Evolutionary conservation across 129 eudicot genomes (phyloP), one percentile per base, ranked within the genome.

Genomic region (Flaveria sonorensis): DNA sequence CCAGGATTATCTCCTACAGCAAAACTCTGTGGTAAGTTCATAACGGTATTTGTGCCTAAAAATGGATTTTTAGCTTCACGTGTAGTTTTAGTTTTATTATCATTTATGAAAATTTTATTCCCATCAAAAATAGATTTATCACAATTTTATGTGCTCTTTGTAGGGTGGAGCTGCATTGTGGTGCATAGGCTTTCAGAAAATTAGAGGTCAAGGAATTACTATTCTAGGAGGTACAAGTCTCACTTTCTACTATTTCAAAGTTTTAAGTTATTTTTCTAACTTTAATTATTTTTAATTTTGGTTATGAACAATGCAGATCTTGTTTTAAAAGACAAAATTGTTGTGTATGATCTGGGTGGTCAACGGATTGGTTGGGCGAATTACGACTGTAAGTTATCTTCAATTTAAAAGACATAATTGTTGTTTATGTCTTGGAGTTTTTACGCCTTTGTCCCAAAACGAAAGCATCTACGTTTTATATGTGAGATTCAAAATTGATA

Each of bases 341-440:
- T 93, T 80, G 97, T 90, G n/a, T 90, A 93, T 79, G 97, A 93
- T 85, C 79, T 93, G 53, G 98, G 86, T 83, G 90, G 89, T 79
- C 98, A 91, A 68, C 81, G 96, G 66, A 84, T 93, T 60, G 98
- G 98, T 76, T 93, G 98, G 98, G 96, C 88, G 15, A 85, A 87
- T 73, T 93, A 93, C 61, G 96, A 93, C 82, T 93, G 98, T 93
- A 90, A 90, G 97, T 79, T 45, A 50, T 50, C 60, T 52, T 73
- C 56, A 63, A 15, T 28, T 6, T 15, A 3, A 63, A 63, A 26
- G 21, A 15, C 69, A 5, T 63, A 7, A 63, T 63, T 14, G 46
- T 32, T 63, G 45, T 63, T 13, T 61, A 55, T 19, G 12, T 14
- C 16, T 13, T 48, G 14, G 14, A 6, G 11, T 45, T 45, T 11